These are phyloP conservation scores for Populus hybrid DNA, from an alignment of 441 rosid species.

Conservation along the genomic window DNA sequence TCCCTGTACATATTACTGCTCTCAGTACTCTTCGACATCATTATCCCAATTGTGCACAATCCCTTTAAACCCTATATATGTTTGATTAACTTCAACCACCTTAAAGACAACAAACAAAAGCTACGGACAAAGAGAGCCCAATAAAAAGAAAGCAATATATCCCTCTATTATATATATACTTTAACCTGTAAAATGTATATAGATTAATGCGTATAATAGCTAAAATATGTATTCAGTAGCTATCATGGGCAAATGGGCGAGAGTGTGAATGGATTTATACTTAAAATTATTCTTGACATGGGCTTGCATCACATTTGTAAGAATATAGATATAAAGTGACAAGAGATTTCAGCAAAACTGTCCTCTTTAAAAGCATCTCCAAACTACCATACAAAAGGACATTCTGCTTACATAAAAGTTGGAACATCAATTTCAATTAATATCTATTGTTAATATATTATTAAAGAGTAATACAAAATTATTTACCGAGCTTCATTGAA, in stretches of 20 bases:
- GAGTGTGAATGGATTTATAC: neutral
- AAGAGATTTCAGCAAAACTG: neutral
- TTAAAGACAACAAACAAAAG: slow-evolving; percentile 2
- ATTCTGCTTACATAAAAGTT: neutral
- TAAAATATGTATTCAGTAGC: neutral
- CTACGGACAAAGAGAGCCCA: neutral
- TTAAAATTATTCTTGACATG: neutral
- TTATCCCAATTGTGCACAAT: neutral
- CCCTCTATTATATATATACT: neutral
- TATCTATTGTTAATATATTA: too few relatives aligned
- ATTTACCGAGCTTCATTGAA: too few relatives aligned
- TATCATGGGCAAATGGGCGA: neutral
- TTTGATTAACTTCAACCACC: slow-evolving; percentile 4
- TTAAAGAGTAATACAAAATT: neutral
- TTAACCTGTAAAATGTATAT: too few relatives aligned
- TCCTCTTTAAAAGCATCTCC: neutral
- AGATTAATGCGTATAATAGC: neutral
- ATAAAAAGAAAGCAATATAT: too few relatives aligned
- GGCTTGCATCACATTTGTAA: neutral
- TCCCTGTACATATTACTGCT: slow-evolving; percentile 16
- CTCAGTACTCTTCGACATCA: neutral
- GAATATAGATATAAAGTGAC: neutral
- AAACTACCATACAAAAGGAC: neutral
- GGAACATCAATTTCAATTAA: neutral
- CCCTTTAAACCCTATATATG: neutral